phyloP scores from a whole-genome alignment of 2,329 filamentous ascomycete species.

The Pseudogymnoascus sp. region DNA sequence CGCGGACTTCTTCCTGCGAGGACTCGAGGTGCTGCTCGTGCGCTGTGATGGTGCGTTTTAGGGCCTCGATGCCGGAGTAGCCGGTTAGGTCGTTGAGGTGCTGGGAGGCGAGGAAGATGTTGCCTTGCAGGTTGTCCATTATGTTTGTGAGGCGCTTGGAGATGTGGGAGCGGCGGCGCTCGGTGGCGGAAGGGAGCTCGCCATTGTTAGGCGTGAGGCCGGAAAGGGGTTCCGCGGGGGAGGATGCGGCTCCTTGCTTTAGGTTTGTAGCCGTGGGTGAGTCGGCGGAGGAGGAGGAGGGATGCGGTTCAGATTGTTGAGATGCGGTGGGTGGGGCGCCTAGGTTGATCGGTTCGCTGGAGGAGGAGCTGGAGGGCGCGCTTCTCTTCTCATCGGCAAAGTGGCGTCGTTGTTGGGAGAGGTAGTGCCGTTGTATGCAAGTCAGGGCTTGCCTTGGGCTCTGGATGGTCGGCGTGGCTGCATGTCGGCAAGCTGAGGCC shows the following conservation, averaged over 20 bases:
- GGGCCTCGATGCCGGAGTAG: constrained; percentile 81
- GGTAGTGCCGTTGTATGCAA: constrained; percentile 39
- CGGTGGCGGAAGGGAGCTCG: constrained; percentile 42
- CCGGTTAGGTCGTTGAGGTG: constrained; percentile 91
- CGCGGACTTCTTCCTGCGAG: constrained; percentile 61
- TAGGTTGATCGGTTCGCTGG: constrained; percentile 12
- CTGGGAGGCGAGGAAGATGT: constrained; percentile 77
- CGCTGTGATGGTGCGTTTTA: constrained; percentile 70
- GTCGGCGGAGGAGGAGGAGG: constrained; percentile 4
- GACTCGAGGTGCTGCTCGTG: constrained; percentile 55
- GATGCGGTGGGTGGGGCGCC: constrained; percentile 14
- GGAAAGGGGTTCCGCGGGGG: neutral
- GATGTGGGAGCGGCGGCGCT: constrained; percentile 39
- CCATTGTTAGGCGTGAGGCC: constrained; percentile 15
- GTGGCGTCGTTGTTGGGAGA: constrained; percentile 22
- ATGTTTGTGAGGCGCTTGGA: constrained; percentile 54
- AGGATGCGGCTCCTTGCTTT: neutral
- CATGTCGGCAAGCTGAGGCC: constrained; percentile 20
- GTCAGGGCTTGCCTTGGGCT: constrained; percentile 25
- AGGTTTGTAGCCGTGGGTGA: constrained; percentile 8
- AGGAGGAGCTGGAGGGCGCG: constrained; percentile 15
- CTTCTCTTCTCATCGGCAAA: constrained; percentile 29
- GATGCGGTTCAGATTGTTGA: constrained; percentile 13
- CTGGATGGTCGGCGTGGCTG: constrained; percentile 18
- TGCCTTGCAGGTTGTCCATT: constrained; percentile 86